These are phyloP conservation scores for Ormosia semicastrata DNA, from an alignment of 306 rosid species.

Conservation along the genomic window DNA sequence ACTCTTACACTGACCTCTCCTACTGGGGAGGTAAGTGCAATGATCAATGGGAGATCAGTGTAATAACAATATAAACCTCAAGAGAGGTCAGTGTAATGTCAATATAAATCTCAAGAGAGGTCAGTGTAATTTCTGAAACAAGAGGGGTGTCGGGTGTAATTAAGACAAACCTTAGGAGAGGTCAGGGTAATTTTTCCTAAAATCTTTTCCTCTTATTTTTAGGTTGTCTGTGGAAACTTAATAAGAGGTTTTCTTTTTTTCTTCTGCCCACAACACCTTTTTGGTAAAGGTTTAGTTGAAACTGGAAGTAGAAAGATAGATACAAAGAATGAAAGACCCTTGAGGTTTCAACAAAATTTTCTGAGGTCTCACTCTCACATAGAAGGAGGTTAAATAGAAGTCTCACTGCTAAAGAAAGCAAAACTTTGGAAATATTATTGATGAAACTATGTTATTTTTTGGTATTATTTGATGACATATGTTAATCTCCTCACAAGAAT, in stretches of 20 bases:
- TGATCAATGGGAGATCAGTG: too few species aligned
- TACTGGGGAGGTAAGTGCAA: too few species aligned
- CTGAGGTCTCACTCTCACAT: background rate
- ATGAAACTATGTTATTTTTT: background rate
- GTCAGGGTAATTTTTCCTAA: too few species aligned
- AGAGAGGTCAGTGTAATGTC: too few species aligned
- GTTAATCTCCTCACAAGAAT: background rate
- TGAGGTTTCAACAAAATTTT: background rate
- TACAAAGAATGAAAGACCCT: background rate
- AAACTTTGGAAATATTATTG: background rate
- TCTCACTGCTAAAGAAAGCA: background rate
- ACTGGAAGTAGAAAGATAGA: background rate
- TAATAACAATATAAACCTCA: too few species aligned
- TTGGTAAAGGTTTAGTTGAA: background rate
- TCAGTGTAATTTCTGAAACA: too few species aligned
- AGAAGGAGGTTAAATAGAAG: slow-evolving; percentile 1
- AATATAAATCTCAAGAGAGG: too few species aligned
- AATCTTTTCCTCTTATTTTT: background rate
- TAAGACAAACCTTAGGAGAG: too few species aligned
- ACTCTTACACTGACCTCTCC: too few species aligned
- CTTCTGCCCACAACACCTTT: background rate
- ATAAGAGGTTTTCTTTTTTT: background rate
- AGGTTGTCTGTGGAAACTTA: background rate
- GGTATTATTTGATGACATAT: background rate
- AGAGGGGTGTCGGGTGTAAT: too few species aligned